These are phyloP conservation scores for Fusarium devonianum DNA, from an alignment of 2,329 filamentous ascomycete genomes.

Conservation along the genomic window DNA sequence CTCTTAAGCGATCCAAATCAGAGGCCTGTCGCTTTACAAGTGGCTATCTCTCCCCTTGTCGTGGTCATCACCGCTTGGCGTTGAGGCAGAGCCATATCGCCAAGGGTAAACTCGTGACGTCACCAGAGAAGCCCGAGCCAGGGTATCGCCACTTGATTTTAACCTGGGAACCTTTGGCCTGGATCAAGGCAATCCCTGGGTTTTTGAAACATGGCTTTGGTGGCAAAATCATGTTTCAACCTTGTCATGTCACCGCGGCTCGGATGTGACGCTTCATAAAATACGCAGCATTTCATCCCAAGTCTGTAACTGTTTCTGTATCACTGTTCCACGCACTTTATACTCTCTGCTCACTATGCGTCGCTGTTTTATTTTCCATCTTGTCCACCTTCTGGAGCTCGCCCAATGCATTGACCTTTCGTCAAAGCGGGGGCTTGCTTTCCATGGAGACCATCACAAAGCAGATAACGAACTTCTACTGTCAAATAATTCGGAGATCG, in stretches of 20 bases:
- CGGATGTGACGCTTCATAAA: not conserved
- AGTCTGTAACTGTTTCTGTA: no score
- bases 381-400: slow-evolving; percentile 7
- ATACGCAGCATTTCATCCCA: not conserved
- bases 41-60: no score
- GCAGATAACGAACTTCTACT: slow-evolving; percentile 47
- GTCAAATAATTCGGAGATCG: slow-evolving; percentile 48
- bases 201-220: slow-evolving; percentile 17
- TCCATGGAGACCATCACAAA: slow-evolving; percentile 36
- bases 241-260: no score
- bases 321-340: not conserved
- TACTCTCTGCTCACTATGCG: slow-evolving; percentile 11
- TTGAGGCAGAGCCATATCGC: not conserved
- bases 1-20: no score
- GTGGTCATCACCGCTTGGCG: no score
- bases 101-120: slow-evolving; percentile 20
- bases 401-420: slow-evolving; percentile 18
- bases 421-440: slow-evolving; percentile 38
- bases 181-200: slow-evolving; percentile 22
- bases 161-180: slow-evolving; percentile 2
- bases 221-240: slow-evolving; percentile 15
- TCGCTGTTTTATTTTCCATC: not conserved
- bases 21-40: no score
- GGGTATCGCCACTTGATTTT: slow-evolving; percentile 17
- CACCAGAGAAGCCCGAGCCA: slow-evolving; percentile 8